phyloP scores from a whole-genome alignment of 352 stramenopile genomes.

The Globisporangium barbulae region DNA sequence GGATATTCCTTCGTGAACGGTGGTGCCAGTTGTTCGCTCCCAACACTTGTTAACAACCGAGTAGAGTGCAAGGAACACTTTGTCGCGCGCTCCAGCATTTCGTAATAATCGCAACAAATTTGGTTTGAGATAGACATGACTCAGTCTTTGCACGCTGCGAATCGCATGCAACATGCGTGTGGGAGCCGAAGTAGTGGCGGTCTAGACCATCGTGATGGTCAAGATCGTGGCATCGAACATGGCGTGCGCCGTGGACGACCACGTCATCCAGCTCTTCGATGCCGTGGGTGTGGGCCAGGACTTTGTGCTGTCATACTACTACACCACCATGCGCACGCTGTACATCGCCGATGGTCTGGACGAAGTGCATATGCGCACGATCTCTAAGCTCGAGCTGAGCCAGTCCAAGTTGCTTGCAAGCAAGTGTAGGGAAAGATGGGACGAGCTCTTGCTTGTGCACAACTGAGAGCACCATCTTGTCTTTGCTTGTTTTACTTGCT shows the following conservation, averaged over 20 bases:
- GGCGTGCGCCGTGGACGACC: conserved; percentile 86
- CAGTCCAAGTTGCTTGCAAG: conserved; percentile 45
- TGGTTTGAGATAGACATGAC: no score
- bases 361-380: conserved; percentile 94
- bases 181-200: conserved; percentile 34
- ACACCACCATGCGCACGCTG: conserved; percentile 89
- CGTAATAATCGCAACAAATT: no score
- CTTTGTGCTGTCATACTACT: conserved; percentile 91
- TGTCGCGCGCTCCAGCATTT: no score
- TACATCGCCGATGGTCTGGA: conserved; percentile 96
- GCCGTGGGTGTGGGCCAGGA: conserved; percentile 90
- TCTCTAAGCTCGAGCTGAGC: conserved; percentile 92
- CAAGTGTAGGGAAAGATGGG: no score
- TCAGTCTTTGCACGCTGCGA: no score
- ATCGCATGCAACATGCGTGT: no score
- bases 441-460: not conserved
- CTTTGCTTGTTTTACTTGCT: no score
- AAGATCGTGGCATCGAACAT: conserved; percentile 95
- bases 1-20: no score
- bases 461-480: no score
- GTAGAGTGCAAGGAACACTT: no score
- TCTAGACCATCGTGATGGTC: conserved; percentile 94
- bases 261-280: conserved; percentile 86
- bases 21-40: no score
- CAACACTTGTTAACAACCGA: no score